Percentiles rank a stretch among this genome's conserved stretches.
Conservation (phyloP, 768 basidiomycete genomes). For the Leccinum broughii region DNA sequence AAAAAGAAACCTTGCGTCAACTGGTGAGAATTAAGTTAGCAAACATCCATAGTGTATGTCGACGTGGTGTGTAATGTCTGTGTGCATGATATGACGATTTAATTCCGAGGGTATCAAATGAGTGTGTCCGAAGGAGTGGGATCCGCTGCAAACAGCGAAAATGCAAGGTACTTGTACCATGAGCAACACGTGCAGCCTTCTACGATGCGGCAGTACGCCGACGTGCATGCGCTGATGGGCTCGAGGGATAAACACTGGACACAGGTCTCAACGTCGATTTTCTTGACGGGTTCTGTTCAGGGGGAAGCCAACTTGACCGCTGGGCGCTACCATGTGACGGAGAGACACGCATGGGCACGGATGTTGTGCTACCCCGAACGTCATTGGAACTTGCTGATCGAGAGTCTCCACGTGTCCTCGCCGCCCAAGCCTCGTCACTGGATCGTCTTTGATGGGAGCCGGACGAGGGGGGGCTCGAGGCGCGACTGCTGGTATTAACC, state of each 20-base stretch:
- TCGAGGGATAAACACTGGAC: conserved; percentile 16
- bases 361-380: conserved; percentile 13
- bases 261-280: conserved; percentile 18
- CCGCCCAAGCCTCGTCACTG: conserved; percentile 31
- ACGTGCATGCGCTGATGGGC: conserved; percentile 14
- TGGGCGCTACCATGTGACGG: conserved; percentile 15
- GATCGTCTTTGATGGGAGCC: conserved; percentile 31
- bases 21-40: conserved; percentile 17
- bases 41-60: conserved; percentile 26
- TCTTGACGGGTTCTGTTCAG: conserved; percentile 18
- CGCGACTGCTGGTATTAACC: conserved; percentile 17
- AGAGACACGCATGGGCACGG: conserved; percentile 10
- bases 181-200: not conserved
- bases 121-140: conserved; percentile 24
- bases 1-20: conserved; percentile 5
- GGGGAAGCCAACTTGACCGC: conserved; percentile 27
- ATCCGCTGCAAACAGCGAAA: conserved; percentile 12
- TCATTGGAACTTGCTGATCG: conserved; percentile 22
- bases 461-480: conserved; percentile 20
- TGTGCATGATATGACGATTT: conserved; percentile 21
- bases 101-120: conserved; percentile 29
- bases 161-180: conserved; percentile 8
- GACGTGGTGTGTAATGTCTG: conserved; percentile 12
- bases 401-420: conserved; percentile 10
- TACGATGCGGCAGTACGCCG: conserved; percentile 26